Percentiles rank a stretch among this genome's conserved stretches.
Conservation (phyloP, 805 yeast species). For the Schizosaccharomyces pombe region DNA sequence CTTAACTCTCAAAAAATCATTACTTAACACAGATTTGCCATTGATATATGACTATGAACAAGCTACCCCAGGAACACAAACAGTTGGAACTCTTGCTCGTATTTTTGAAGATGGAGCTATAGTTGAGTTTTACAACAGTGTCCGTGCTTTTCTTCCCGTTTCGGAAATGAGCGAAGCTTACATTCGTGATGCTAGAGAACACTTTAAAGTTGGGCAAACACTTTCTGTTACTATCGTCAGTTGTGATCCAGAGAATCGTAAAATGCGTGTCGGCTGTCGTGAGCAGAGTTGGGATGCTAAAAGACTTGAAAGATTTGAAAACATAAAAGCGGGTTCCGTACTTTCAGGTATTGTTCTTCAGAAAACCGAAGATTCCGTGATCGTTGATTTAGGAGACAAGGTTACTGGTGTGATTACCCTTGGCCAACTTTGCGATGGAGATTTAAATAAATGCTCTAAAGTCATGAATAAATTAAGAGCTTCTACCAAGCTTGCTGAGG, state of each 20-base stretch:
- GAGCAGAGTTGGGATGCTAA: conserved; percentile 16
- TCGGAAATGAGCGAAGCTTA: conserved; percentile 76
- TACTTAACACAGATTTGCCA: conserved; percentile 27
- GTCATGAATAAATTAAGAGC: conserved; percentile 34
- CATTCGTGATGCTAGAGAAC: conserved; percentile 54
- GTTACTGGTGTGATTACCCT: conserved; percentile 48
- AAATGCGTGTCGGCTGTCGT: conserved; percentile 52
- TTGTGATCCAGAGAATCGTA: conserved; percentile 29
- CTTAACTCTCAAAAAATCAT: conserved; percentile 61
- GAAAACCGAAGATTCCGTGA: conserved; percentile 47
- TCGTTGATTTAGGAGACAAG: conserved; percentile 32
- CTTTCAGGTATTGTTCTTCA: conserved; percentile 32
- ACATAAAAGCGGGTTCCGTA: conserved; percentile 37
- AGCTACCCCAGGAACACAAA: conserved; percentile 29
- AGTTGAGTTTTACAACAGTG: conserved; percentile 56
- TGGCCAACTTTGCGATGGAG: conserved; percentile 59
- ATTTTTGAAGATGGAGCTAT: conserved; percentile 60
- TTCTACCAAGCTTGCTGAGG: conserved; percentile 36
- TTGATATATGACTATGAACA: conserved; percentile 21
- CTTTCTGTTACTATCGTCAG: conserved; percentile 39
- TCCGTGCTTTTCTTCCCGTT: conserved; percentile 63
- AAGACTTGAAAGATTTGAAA: conserved; percentile 20
- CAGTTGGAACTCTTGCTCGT: conserved; percentile 51
- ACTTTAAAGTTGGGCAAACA: conserved; percentile 64
- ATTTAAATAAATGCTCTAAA: conserved; percentile 48